phyloP scores from a whole-genome alignment of 495 filamentous ascomycete species.

The Margaritispora aquatica region DNA sequence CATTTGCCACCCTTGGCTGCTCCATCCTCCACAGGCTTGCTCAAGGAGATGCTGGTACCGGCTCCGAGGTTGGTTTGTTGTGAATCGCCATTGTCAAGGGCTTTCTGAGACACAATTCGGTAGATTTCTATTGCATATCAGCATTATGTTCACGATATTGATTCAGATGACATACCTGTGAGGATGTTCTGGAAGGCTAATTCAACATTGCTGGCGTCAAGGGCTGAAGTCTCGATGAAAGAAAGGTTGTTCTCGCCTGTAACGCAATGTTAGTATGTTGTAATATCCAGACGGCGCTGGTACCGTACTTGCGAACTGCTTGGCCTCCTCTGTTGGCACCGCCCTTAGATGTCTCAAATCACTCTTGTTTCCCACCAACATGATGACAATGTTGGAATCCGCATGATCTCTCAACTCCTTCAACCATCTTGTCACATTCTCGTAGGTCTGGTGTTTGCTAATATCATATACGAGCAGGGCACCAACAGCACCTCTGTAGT shows the following conservation, averaged over 20 bases:
- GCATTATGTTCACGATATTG: neutral
- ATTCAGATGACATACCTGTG: constrained; percentile 68
- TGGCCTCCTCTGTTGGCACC: constrained; percentile 97
- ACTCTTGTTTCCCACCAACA: constrained; percentile 99
- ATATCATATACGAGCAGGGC: constrained; percentile 99
- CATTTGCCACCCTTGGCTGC: constrained; percentile 78
- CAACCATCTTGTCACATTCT: constrained; percentile 98
- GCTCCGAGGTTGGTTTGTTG: constrained; percentile 65
- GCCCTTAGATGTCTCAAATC: constrained; percentile 98
- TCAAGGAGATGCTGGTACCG: constrained; percentile 75
- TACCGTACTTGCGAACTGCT: constrained; percentile 88
- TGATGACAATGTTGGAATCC: constrained; percentile 99
- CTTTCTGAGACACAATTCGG: constrained; percentile 97
- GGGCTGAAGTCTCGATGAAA: constrained; percentile 98
- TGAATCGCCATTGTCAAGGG: constrained; percentile 73
- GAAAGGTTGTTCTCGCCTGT: constrained; percentile 90
- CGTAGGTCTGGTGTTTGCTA: constrained; percentile 98
- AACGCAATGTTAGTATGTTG: constrained; percentile 23
- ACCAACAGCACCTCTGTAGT: constrained; percentile 96
- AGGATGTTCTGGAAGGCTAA: constrained; percentile 99
- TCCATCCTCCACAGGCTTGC: constrained; percentile 65
- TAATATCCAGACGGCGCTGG: neutral
- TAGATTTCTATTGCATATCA: constrained; percentile 74
- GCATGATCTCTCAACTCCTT: constrained; percentile 98
- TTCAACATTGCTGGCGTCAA: constrained; percentile 99